Conservation (phyloP, 768 basidiomycete genomes). For the Serendipita indica region DNA sequence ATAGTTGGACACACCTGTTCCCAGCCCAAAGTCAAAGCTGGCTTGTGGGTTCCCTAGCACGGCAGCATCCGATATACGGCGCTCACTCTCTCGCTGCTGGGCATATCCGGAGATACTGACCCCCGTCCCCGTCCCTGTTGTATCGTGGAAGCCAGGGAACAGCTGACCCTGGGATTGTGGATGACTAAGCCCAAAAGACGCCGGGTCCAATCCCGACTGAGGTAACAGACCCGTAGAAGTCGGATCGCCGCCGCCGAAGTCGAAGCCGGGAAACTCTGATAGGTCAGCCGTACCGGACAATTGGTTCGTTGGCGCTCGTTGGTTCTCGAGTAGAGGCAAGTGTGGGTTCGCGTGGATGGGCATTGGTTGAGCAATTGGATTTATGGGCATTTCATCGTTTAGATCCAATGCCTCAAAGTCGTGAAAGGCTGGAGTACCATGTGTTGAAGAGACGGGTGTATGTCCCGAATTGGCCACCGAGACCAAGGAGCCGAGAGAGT, state of each 20-base stretch:
- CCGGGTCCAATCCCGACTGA: too few species aligned
- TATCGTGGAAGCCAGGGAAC: neutral
- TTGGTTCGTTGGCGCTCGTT: neutral
- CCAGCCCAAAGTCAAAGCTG: neutral
- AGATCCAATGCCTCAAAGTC: neutral
- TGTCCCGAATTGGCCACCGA: neutral
- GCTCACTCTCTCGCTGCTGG: neutral
- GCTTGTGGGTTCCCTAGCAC: neutral
- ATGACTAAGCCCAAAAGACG: neutral
- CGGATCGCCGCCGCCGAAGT: too few species aligned
- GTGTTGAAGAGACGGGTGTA: neutral
- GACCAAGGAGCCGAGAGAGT: neutral
- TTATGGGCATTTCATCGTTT: neutral
- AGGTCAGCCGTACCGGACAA: too few species aligned
- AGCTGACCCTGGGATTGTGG: slow-evolving; percentile 1
- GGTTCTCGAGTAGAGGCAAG: neutral
- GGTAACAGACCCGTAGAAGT: too few species aligned
- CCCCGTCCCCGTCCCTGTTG: neutral
- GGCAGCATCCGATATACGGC: neutral
- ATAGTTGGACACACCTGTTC: neutral
- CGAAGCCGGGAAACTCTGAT: too few species aligned
- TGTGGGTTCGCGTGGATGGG: slow-evolving; percentile 1
- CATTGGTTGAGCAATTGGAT: neutral
- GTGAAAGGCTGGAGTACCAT: neutral
- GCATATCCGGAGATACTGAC: slow-evolving; percentile 6